These are phyloP conservation scores for Venustampulla echinocandica DNA, from an alignment of 495 filamentous ascomycete species.

Conservation along the genomic window DNA sequence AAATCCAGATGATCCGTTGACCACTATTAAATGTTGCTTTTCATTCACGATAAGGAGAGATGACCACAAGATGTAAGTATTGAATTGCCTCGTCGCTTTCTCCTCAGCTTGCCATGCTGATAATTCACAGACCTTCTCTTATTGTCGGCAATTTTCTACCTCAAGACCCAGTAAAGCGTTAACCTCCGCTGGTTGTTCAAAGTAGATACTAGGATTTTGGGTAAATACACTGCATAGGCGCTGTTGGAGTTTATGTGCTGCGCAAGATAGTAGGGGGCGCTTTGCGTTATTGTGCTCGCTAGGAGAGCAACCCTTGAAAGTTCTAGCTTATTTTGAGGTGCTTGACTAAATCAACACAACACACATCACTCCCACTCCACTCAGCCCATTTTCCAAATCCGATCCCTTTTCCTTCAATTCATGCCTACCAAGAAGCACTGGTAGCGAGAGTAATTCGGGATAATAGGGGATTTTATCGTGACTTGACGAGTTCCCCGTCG, in stretches of 20 bases:
- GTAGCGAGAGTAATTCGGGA: too few species aligned
- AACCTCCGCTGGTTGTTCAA: conserved; percentile 1
- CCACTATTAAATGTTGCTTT: conserved; percentile 87
- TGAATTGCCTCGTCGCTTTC: neutral
- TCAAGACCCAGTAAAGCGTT: conserved; percentile 32
- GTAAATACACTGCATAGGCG: neutral
- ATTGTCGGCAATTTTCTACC: conserved; percentile 97
- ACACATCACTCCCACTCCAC: neutral
- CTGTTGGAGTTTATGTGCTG: too few species aligned
- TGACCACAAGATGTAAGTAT: conserved; percentile 87
- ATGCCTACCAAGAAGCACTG: too few species aligned
- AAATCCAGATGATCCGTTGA: conserved; percentile 65
- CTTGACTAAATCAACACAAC: neutral
- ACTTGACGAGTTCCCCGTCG: too few species aligned
- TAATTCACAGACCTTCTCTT: conserved; percentile 61
- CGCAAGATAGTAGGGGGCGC: too few species aligned
- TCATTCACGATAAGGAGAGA: conserved; percentile 94
- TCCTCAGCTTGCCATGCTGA: conserved; percentile 5
- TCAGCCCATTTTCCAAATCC: too few species aligned
- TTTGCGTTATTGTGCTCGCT: too few species aligned
- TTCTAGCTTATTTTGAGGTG: neutral
- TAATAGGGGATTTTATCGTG: too few species aligned
- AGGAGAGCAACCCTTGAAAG: neutral
- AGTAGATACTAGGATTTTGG: conserved; percentile 8
- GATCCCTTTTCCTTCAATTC: too few species aligned